Percentiles rank a stretch among this genome's conserved stretches.
These are phyloP conservation scores for Artemisia argyi DNA, from an alignment of 129 eudicot species.

Conservation along the genomic window DNA sequence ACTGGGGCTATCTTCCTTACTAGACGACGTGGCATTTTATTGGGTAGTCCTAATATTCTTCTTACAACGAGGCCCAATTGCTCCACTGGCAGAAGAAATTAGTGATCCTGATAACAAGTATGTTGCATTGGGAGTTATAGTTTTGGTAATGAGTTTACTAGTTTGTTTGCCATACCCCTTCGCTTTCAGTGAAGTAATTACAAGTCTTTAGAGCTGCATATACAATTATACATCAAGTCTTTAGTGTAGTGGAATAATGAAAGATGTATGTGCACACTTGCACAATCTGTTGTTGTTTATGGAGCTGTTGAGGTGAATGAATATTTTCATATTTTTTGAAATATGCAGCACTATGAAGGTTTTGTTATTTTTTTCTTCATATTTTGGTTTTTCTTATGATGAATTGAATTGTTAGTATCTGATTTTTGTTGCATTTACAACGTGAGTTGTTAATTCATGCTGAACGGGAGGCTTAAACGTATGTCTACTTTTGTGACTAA, in stretches of 20 bases:
- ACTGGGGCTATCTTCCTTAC: slow-evolving; percentile 80
- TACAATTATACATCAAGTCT: slow-evolving; percentile 1
- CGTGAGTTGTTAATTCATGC: too few relatives aligned
- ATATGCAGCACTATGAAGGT: too few relatives aligned
- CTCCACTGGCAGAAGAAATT: slow-evolving; percentile 85
- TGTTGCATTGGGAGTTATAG: slow-evolving; percentile 63
- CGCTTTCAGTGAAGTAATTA: slow-evolving; percentile 63
- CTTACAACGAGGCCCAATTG: slow-evolving; percentile 95
- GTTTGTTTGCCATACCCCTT: slow-evolving; percentile 96
- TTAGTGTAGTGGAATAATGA: slow-evolving; percentile 21
- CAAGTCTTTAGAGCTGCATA: slow-evolving; percentile 43
- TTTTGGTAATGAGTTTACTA: slow-evolving; percentile 73
- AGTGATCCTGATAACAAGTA: slow-evolving; percentile 73
- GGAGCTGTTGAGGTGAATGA: neutral
- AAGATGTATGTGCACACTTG: slow-evolving; percentile 3
- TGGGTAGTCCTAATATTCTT: slow-evolving; percentile 92
- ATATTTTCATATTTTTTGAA: neutral
- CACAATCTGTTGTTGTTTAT: neutral
- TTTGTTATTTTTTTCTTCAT: too few relatives aligned
- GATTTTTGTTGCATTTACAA: too few relatives aligned
- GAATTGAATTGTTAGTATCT: neutral
- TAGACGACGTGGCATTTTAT: slow-evolving; percentile 90
- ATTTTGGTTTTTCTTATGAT: neutral
- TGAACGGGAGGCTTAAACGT: too few relatives aligned
- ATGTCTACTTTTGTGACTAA: too few relatives aligned